A percentile compares a stretch with the other conserved stretches of the same genome.
phyloP scores from a whole-genome alignment of 345 rosid species.

The Gossypium turneri region DNA sequence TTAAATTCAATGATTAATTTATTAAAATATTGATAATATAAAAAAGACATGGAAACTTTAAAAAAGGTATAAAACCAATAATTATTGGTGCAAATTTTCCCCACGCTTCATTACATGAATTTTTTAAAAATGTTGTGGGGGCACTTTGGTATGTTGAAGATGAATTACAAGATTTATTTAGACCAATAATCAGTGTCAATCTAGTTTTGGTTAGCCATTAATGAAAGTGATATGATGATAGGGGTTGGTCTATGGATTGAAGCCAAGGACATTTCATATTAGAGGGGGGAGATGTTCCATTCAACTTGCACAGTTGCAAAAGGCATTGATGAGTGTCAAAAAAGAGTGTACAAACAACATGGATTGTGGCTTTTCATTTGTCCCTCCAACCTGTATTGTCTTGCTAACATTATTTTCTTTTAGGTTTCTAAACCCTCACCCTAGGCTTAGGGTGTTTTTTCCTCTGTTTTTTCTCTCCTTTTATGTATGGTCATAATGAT shows the following conservation, averaged over 20 bases:
- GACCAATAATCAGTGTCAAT: not conserved
- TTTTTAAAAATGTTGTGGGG: not conserved
- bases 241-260: not conserved
- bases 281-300: conserved; percentile 8
- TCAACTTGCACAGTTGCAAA: conserved; percentile 10
- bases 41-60: not conserved
- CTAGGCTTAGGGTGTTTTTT: not conserved
- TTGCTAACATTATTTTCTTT: not conserved
- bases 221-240: not conserved
- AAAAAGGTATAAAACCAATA: not conserved
- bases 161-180: not conserved
- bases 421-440: conserved; percentile 11
- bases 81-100: not conserved
- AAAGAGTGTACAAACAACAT: conserved; percentile 1
- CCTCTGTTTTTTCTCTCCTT: too few species aligned
- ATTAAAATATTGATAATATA: too few species aligned
- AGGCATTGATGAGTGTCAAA: conserved; percentile 5
- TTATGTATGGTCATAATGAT: not conserved
- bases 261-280: not conserved
- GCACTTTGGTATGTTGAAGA: not conserved
- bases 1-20: too few species aligned
- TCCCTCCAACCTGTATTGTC: not conserved
- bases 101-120: not conserved
- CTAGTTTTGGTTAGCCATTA: not conserved
- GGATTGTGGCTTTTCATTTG: conserved; percentile 8